Percentiles rank a stretch among this genome's conserved stretches.
Evolutionary conservation across 2,329 filamentous ascomycete species (phyloP).

Genomic region (Leptographium wingfieldii): DNA sequence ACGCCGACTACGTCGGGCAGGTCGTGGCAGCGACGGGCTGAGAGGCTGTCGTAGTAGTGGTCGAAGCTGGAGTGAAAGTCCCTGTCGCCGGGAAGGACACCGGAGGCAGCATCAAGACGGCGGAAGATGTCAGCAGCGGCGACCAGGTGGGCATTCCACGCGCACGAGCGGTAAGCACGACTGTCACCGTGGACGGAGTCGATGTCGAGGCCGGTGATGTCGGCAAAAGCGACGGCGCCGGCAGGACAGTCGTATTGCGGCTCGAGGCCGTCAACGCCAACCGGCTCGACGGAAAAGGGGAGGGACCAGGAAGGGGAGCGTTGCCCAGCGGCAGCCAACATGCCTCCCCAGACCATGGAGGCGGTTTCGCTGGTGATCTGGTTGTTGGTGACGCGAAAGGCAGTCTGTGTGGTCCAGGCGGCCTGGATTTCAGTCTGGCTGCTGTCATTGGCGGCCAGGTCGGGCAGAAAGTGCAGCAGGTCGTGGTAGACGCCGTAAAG

Average conservation of each 20-base stretch:
- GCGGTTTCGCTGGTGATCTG: slow-evolving; percentile 72
- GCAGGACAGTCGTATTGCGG: slow-evolving; percentile 55
- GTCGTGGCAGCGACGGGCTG: slow-evolving; percentile 62
- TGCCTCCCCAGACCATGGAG: slow-evolving; percentile 59
- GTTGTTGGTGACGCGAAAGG: slow-evolving; percentile 69
- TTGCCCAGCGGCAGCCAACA: slow-evolving; percentile 37
- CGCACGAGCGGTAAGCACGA: neutral
- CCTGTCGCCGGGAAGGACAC: slow-evolving; percentile 39
- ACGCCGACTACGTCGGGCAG: slow-evolving; percentile 48
- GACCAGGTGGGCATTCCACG: slow-evolving; percentile 10
- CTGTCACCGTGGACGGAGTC: neutral
- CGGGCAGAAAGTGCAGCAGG: slow-evolving; percentile 54
- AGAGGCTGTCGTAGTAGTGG: slow-evolving; percentile 78
- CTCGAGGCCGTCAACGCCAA: slow-evolving; percentile 57
- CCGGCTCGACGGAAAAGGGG: slow-evolving; percentile 38
- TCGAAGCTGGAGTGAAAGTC: slow-evolving; percentile 64
- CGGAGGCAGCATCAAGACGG: slow-evolving; percentile 54
- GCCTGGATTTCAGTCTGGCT: slow-evolving; percentile 4
- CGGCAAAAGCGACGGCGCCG: slow-evolving; percentile 21
- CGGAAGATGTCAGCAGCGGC: slow-evolving; percentile 38
- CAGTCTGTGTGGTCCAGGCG: slow-evolving; percentile 32
- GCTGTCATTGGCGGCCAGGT: slow-evolving; percentile 19
- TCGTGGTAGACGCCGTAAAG: slow-evolving; percentile 64
- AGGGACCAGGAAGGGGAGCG: neutral
- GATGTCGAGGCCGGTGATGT: slow-evolving; percentile 1